Evolutionary conservation across 164 flowering plant species (phyloP), one percentile per base, ranked within the genome.

Genomic region (Kalanchoe fedtschenkoi): DNA sequence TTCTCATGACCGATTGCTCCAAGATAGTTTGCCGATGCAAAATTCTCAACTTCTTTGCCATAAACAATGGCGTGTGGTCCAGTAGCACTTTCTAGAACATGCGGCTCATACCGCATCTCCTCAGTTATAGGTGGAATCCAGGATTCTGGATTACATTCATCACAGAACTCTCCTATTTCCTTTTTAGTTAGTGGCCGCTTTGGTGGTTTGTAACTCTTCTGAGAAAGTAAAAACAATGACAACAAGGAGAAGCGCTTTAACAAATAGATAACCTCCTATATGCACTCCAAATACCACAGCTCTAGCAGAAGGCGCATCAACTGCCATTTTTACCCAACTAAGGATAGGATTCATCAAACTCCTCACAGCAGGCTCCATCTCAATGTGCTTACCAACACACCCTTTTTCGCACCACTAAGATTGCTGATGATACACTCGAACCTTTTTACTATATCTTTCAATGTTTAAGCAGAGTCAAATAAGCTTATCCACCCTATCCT

Each of bases 131-230:
- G 70, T 63, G 96, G 91, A 72, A 86, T 87, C 64, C 89, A 86
- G 61, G 96, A 62, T 72, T 92, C 97, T 34, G 98, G 99, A 57
- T 75, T 81, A 97, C 99, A 93, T 63, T 93, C 99, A 67, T 83
- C 97, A 81, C 99, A 93, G 26, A 93, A 81, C 63, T 90, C 92
- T 67, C 88, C 97, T 58, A 90, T 81, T 82, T 93, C 97, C 91
- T 83, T 80, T 60, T 85, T 71, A 28, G 95, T 84, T 54, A 93
- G 68, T 14, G 99, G 97, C 39, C 84, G 73, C 71, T 87, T 88
- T 37, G 99, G 97, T 38, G 96, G 97, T 75, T 84, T 90, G 78
- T 93, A 93, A 84, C 97, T 88, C 67, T 93, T 93, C 67, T 82
- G 95, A 19, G 89, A 71, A 43, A 93, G 85, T 30, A 73, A 80